A percentile compares a stretch with the other conserved stretches of the same genome.
These are phyloP conservation scores for Claviceps digitariae DNA, from an alignment of 2,329 filamentous ascomycete genomes.

Conservation along the genomic window DNA sequence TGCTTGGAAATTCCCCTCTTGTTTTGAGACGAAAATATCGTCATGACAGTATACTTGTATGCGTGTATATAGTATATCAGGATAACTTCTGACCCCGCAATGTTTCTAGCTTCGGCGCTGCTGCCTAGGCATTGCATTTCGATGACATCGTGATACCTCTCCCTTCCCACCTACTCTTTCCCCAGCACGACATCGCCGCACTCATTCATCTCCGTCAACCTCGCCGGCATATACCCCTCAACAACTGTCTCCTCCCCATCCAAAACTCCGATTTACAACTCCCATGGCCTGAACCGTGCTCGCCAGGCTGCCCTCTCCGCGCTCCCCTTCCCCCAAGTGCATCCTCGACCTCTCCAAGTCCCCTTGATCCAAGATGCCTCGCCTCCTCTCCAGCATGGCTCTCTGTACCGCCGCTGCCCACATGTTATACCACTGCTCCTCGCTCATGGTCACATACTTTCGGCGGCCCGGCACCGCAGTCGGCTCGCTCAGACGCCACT, in stretches of 20 bases:
- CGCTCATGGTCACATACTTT: conserved; percentile 39
- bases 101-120: no score
- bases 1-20: no score
- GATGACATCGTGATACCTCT: no score
- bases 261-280: conserved; percentile 37
- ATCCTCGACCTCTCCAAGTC: conserved; percentile 34
- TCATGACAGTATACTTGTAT: no score
- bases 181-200: no score
- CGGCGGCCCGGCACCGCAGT: conserved; percentile 19
- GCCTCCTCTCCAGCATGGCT: conserved; percentile 43
- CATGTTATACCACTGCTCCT: conserved; percentile 47
- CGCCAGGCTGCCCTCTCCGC: conserved; percentile 25
- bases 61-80: no score
- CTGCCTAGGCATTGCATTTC: no score
- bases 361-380: conserved; percentile 40
- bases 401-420: conserved; percentile 48
- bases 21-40: no score
- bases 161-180: background rate
- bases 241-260: conserved; percentile 30
- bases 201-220: no score
- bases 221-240: no score
- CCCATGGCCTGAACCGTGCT: conserved; percentile 36
- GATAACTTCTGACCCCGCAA: no score
- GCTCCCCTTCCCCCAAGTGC: conserved; percentile 12
- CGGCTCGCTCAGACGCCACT: conserved; percentile 34